Conservation (phyloP, 805 yeast species). For the Saturnispora dispora region DNA sequence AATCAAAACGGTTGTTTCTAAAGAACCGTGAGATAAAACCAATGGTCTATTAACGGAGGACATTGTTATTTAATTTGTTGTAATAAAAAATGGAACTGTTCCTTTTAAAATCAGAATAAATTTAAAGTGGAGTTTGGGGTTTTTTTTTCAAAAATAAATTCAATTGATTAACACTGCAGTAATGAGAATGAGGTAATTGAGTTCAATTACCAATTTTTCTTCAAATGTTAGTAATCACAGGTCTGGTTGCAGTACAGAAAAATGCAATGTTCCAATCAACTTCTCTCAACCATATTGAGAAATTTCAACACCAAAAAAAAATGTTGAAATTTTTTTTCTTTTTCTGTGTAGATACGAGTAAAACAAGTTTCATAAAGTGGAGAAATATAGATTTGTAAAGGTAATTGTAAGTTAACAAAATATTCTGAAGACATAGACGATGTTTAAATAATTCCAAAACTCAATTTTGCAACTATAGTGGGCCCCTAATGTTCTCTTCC, state of each 20-base stretch:
- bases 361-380: background rate
- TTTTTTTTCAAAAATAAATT: background rate
- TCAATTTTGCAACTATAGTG: too few relatives aligned
- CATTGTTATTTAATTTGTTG: background rate
- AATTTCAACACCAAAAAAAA: background rate
- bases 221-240: background rate
- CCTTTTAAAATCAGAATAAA: background rate
- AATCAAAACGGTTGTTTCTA: constrained; percentile 82
- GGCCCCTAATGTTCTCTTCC: too few relatives aligned
- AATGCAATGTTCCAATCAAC: background rate
- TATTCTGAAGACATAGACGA: too few relatives aligned
- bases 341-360: background rate
- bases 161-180: background rate
- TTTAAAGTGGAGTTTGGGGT: background rate
- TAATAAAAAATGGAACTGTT: background rate
- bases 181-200: background rate
- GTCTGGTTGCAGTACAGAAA: background rate
- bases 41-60: constrained; percentile 54
- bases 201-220: background rate
- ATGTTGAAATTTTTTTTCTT: background rate
- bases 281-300: background rate
- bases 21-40: constrained; percentile 71
- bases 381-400: background rate
- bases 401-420: too few relatives aligned
- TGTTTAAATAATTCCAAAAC: too few relatives aligned